phyloP scores from a whole-genome alignment of 2,329 filamentous ascomycete species.

The Cyphellophora attinorum region DNA sequence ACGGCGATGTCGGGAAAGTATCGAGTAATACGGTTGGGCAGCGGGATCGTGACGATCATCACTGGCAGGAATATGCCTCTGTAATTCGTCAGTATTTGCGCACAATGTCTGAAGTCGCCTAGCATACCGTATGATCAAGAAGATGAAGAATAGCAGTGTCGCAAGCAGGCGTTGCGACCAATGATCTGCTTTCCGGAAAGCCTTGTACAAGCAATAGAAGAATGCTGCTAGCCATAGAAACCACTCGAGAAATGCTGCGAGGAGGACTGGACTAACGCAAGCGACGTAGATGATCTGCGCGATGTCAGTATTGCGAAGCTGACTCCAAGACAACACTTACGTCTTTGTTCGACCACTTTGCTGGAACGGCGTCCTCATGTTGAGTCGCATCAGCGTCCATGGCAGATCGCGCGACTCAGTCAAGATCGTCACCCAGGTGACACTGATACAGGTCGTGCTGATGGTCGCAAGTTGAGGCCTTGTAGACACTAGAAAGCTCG shows the following conservation, averaged over 20 bases:
- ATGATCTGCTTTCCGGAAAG: conserved; percentile 80
- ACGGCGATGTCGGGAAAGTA: conserved; percentile 66
- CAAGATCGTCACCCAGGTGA: too few relatives aligned
- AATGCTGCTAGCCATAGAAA: conserved; percentile 92
- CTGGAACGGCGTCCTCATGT: too few relatives aligned
- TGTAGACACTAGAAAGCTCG: too few relatives aligned
- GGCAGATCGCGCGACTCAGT: too few relatives aligned
- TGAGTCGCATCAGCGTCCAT: too few relatives aligned
- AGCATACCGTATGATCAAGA: conserved; percentile 63
- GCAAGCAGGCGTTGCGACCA: conserved; percentile 73
- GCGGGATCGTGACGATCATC: conserved; percentile 84
- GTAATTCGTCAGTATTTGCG: conserved; percentile 3
- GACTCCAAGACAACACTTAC: too few relatives aligned
- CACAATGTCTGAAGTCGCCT: neutral
- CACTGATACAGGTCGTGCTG: too few relatives aligned
- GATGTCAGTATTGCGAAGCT: too few relatives aligned
- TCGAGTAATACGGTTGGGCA: conserved; percentile 61
- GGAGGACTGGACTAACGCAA: conserved; percentile 71
- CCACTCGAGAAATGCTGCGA: conserved; percentile 84
- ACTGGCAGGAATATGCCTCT: conserved; percentile 82
- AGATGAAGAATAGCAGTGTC: conserved; percentile 63
- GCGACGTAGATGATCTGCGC: conserved; percentile 72
- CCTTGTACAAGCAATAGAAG: conserved; percentile 80
- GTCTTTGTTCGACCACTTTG: conserved; percentile 1
- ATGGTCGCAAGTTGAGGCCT: too few relatives aligned